A percentile compares a stretch with the other conserved stretches of the same genome.
These are phyloP conservation scores for Lentinula sp. DNA, from an alignment of 768 basidiomycete genomes.

Conservation along the genomic window DNA sequence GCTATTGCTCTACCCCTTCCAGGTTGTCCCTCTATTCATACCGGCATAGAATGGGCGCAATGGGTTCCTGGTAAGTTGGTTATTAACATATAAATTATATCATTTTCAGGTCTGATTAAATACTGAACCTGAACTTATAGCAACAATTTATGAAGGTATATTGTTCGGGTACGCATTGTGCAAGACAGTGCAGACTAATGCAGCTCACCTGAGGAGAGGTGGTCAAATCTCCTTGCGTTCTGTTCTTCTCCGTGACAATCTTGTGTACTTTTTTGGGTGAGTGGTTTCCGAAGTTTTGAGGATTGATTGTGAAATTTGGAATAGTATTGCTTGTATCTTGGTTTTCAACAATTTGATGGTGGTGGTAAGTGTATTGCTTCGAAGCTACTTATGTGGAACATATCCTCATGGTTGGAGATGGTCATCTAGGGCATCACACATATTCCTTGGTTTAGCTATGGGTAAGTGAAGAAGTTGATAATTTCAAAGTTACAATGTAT, in stretches of 20 bases:
- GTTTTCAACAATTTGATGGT: constrained; percentile 45
- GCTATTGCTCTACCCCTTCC: constrained; percentile 31
- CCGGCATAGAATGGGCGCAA: constrained; percentile 36
- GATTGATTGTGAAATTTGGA: neutral
- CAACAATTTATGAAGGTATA: constrained; percentile 34
- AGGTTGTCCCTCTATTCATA: constrained; percentile 35
- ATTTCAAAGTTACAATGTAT: neutral
- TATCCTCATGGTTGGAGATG: neutral
- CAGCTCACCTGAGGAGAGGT: constrained; percentile 18
- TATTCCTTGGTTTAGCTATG: constrained; percentile 47
- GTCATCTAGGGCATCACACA: constrained; percentile 29
- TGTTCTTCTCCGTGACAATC: constrained; percentile 35
- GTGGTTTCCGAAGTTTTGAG: neutral
- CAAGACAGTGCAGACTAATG: constrained; percentile 23
- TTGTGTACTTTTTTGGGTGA: constrained; percentile 39
- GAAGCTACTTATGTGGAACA: neutral
- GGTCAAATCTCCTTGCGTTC: constrained; percentile 22
- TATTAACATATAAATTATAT: too few species aligned
- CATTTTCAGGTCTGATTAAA: too few species aligned
- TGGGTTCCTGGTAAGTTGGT: constrained; percentile 34
- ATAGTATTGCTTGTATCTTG: constrained; percentile 31
- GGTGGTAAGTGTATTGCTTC: constrained; percentile 20
- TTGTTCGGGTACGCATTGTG: constrained; percentile 25
- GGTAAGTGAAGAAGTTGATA: constrained; percentile 15
- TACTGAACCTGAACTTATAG: constrained; percentile 12